These are phyloP conservation scores for Mycena haematopus DNA, from an alignment of 768 basidiomycete genomes.

Conservation along the genomic window DNA sequence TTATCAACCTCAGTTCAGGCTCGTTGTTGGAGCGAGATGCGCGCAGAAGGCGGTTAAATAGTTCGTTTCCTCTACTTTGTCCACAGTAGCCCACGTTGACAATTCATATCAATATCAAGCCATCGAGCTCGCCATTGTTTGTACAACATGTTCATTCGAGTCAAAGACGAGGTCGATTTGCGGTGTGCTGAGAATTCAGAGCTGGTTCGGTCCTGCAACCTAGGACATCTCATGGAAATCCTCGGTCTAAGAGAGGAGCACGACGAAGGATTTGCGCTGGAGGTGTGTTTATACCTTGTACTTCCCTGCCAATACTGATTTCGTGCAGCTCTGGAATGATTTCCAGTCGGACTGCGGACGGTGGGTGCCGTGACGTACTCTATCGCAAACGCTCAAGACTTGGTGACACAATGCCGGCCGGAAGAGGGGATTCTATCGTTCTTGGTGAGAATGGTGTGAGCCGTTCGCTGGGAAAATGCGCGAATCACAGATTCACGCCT, in stretches of 20 bases:
- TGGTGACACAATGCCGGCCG: too few species aligned
- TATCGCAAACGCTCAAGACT: too few species aligned
- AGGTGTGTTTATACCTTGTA: neutral
- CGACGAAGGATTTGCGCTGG: neutral
- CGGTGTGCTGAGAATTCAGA: neutral
- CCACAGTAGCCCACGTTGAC: neutral
- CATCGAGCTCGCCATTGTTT: slow-evolving; percentile 22
- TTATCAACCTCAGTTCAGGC: slow-evolving; percentile 23
- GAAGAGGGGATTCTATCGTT: too few species aligned
- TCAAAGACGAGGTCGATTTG: slow-evolving; percentile 14
- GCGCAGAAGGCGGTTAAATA: slow-evolving; percentile 9
- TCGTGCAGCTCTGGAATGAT: slow-evolving; percentile 8
- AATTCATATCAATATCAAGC: neutral
- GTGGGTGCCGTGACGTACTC: neutral
- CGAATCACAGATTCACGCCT: too few species aligned
- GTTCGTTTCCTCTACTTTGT: neutral
- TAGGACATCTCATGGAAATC: neutral
- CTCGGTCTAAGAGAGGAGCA: neutral
- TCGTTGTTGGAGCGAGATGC: slow-evolving; percentile 20
- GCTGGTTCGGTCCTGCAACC: neutral
- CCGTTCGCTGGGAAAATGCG: too few species aligned
- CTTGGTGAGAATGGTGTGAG: too few species aligned
- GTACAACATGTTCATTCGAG: slow-evolving; percentile 12
- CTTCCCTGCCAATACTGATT: neutral
- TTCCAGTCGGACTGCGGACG: slow-evolving; percentile 2